These are phyloP conservation scores for Xylariaceae sp. DNA, from an alignment of 2,329 filamentous ascomycete species.

Conservation along the genomic window DNA sequence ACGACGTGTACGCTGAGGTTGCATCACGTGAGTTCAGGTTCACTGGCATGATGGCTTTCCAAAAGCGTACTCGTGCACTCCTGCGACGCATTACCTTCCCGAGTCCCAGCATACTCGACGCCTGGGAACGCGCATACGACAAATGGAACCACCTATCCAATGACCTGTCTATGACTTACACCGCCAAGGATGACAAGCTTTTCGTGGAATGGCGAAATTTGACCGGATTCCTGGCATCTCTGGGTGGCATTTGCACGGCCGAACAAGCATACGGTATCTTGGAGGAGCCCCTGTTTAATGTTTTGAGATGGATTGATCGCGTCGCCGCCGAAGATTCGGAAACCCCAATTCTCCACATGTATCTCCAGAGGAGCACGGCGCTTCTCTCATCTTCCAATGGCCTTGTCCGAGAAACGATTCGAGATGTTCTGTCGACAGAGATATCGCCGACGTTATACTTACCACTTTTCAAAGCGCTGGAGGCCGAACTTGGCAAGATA, in stretches of 20 bases:
- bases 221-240: constrained; percentile 62
- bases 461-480: constrained; percentile 59
- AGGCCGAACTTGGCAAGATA: constrained; percentile 58
- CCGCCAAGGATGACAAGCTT: constrained; percentile 50
- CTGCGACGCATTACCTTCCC: constrained; percentile 57
- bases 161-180: constrained; percentile 51
- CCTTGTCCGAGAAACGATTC: constrained; percentile 60
- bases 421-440: constrained; percentile 62
- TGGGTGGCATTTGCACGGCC: constrained; percentile 61
- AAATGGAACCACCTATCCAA: constrained; percentile 60
- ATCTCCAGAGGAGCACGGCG: constrained; percentile 59
- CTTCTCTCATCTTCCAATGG: constrained; percentile 60
- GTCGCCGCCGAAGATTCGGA: constrained; percentile 54
- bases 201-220: constrained; percentile 64
- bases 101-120: constrained; percentile 60
- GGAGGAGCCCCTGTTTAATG: constrained; percentile 53
- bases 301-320: constrained; percentile 60
- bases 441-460: constrained; percentile 57
- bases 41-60: constrained; percentile 64
- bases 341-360: constrained; percentile 55
- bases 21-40: constrained; percentile 60
- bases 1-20: constrained; percentile 56
- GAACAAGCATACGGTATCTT: constrained; percentile 50
- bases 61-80: constrained; percentile 58
- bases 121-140: constrained; percentile 62